Base-by-base conservation (phyloP, 2,329 filamentous ascomycete species). In the Epichloe hybrida region DNA sequence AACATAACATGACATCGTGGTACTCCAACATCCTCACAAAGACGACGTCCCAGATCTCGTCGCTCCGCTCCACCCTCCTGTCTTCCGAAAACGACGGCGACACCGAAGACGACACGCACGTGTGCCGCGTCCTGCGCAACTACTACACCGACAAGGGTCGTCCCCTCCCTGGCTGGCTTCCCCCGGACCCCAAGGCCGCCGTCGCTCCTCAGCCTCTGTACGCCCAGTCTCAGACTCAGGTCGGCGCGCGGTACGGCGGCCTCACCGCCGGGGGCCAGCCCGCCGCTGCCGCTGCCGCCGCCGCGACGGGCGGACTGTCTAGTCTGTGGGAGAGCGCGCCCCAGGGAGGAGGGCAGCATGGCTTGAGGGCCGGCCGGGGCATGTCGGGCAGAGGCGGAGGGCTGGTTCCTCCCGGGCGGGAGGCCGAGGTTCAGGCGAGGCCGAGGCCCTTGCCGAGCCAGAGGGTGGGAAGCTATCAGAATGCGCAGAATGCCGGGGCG, bases 111-210 rank as follows among this genome's bases (percentile, higher is more conserved):
- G 88, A 95, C 71, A 94, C 89, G 3, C 89, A 97, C 72, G 86
- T 97, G 62, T 94, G 88, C 69, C 87, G 93, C 61, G 89, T 95
- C 37, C 80, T 98, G 27, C 86, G 93, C 61, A 84, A 82, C 59
- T 95, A 97, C 76, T 97, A 98, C 74, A 80, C 75, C 48, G 90
- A 97, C 66, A 93, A 94, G 63, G 86, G 84, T 58, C 82, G 83
- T 21, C 75, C 81, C 2, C 86, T 90, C 55, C 93, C 93, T 1
- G 70, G 74, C 58, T 97, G 93, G 91, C 82, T 97, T 7, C 88
- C 90, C 7, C 7, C 83, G 87, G 5, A 88, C 95, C 66, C 90
- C 88, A n/a, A 91, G 88, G 68, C 31, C 27, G 27, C 31, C 31
- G 31, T 15, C 43, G 17, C 77, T 36, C 66, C 70, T 46, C 71